Evolutionary conservation across 257 asterid species (phyloP), one percentile per base, ranked within the genome.

Genomic region (Capsicum pubescens): DNA sequence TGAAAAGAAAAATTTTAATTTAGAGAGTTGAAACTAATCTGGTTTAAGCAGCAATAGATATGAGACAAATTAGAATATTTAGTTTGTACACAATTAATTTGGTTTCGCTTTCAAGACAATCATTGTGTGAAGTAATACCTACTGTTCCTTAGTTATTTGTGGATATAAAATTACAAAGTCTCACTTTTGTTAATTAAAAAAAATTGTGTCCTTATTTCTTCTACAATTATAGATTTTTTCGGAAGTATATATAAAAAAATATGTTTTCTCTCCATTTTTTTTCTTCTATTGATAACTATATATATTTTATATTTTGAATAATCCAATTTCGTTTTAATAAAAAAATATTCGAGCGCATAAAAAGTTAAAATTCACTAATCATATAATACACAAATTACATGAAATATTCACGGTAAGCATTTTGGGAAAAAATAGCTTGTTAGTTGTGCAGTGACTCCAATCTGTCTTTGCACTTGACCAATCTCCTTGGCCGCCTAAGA

Each of bases 81-180:
- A 8, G n/a, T 70, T 76, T 26, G 61, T 26, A 14, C 63, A 52
- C 9, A 76, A 21, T 52, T 76, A 52, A 52, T 52, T 76, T 52
- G 13, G 14, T 76, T 54, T 76, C 63, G 48, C 48, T 52, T 76
- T 76, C 64, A 76, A 76, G 26, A 52, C 48, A 76, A 54, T 76
- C 64, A 26, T 52, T 14, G 52, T 26, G 48, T 26, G 8, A 50
- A 76, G 63, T 21, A 26, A 52, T 50, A 11, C 10, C 61, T 74
- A 3, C 2, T 52, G n/a, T 52, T 50, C 64, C 13, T 76, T 26
- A 7, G 48, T 76, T 35, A 50, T 12, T 50, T 8, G 46, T 50
- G 19, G 35, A 50, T 74, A 74, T 39, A 69, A 39, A 69, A 69
- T 69, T 39, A 39, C 17, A 11, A 19, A 0, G 19, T 74, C 0